Percentiles rank a stretch among this genome's conserved stretches.
phyloP scores from a whole-genome alignment of 495 filamentous ascomycete genomes.

The Pseudomonodictys pantanalensis region DNA sequence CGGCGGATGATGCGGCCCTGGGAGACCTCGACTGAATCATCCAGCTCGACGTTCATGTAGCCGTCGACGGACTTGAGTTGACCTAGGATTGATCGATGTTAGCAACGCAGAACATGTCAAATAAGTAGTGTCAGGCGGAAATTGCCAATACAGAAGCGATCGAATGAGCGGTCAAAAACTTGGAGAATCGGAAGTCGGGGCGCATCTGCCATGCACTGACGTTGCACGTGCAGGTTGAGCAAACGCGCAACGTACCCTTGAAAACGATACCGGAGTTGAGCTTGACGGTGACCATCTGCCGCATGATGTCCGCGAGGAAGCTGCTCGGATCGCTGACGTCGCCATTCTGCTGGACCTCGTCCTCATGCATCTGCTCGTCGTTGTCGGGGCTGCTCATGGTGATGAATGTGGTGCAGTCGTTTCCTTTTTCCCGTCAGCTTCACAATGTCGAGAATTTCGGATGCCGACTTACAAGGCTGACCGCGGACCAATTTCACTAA shows the following conservation, averaged over 20 bases:
- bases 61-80: constrained; percentile 96
- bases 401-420: no score
- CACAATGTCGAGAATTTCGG: no score
- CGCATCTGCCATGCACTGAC: no score
- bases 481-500: no score
- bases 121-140: background rate
- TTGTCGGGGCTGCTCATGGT: no score
- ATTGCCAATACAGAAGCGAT: no score
- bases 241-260: constrained; percentile 60
- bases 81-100: constrained; percentile 50
- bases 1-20: constrained; percentile 73
- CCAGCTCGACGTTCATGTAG: constrained; percentile 98
- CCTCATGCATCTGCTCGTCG: no score
- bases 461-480: no score
- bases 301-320: constrained; percentile 90
- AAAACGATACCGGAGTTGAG: constrained; percentile 94
- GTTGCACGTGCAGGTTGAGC: no score
- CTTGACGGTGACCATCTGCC: constrained; percentile 87
- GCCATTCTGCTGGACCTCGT: constrained; percentile 37
- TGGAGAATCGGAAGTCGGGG: no score
- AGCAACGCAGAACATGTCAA: background rate
- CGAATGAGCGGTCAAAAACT: no score
- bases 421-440: no score
- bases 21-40: constrained; percentile 89
- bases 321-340: constrained; percentile 85